Percentiles rank a stretch among this genome's conserved stretches.
Conservation (phyloP, 2,329 filamentous ascomycete genomes). For the Aphanoascus verrucosus region DNA sequence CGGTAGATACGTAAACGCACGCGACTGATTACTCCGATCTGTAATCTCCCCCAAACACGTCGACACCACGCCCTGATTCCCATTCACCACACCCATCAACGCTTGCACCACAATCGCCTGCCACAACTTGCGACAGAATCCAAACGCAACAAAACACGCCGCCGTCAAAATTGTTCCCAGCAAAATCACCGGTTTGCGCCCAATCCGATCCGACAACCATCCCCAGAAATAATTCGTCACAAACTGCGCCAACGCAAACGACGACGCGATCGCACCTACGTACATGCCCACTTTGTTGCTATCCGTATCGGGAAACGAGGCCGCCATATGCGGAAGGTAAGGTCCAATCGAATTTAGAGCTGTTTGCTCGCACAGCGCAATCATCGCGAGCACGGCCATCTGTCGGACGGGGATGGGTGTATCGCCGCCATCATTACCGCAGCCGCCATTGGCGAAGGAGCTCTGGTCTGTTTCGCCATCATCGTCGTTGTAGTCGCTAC, state of each 20-base stretch:
- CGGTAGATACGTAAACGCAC: conserved; percentile 85
- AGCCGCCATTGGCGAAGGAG: neutral
- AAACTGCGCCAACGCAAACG: conserved; percentile 87
- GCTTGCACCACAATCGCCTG: conserved; percentile 79
- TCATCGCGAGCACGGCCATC: conserved; percentile 71
- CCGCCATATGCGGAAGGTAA: conserved; percentile 87
- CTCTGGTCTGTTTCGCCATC: conserved; percentile 19
- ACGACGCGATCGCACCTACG: conserved; percentile 78
- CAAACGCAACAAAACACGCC: conserved; percentile 72
- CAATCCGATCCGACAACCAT: conserved; percentile 66
- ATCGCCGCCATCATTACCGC: conserved; percentile 21
- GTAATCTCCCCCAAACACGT: conserved; percentile 93
- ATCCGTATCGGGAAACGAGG: conserved; percentile 70
- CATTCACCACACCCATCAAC: conserved; percentile 86
- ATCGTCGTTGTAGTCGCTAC: too few relatives aligned
- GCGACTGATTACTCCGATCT: conserved; percentile 85
- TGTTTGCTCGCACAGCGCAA: conserved; percentile 88
- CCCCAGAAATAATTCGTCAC: conserved; percentile 89
- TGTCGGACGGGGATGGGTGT: conserved; percentile 75
- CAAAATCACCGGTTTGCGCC: conserved; percentile 71
- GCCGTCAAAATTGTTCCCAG: conserved; percentile 74
- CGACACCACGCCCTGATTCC: conserved; percentile 87
- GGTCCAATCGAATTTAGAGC: conserved; percentile 93
- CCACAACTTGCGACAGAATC: conserved; percentile 70
- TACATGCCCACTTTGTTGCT: conserved; percentile 66